phyloP scores from a whole-genome alignment of 768 basidiomycete genomes.

The Amanita muscaria region DNA sequence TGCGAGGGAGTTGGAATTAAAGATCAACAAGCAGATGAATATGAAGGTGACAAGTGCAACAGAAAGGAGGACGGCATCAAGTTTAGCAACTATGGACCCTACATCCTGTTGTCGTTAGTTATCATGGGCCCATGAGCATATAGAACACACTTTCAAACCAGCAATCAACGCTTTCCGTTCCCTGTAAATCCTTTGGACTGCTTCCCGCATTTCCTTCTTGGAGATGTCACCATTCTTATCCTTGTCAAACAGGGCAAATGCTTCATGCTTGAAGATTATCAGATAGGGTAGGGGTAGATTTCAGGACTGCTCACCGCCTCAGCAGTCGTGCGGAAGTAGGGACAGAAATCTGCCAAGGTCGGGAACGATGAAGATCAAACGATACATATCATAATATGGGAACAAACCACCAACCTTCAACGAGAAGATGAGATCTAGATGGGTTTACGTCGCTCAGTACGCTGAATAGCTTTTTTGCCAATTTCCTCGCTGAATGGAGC shows the following conservation, averaged over 20 bases:
- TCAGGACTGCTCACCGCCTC: conserved; percentile 48
- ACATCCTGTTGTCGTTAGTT: conserved; percentile 40
- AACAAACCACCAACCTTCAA: conserved; percentile 56
- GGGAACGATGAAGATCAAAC: not conserved
- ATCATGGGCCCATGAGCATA: not conserved
- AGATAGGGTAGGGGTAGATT: conserved; percentile 7
- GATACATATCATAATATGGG: no score
- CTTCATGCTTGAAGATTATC: conserved; percentile 38
- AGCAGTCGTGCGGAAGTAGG: conserved; percentile 62
- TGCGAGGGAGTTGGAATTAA: conserved; percentile 58
- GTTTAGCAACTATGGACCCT: conserved; percentile 63
- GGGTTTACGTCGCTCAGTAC: conserved; percentile 52
- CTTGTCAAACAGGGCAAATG: conserved; percentile 67
- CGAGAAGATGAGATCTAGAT: conserved; percentile 50
- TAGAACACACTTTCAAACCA: conserved; percentile 49
- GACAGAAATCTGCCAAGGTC: conserved; percentile 51
- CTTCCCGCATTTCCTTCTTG: conserved; percentile 74
- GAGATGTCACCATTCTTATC: conserved; percentile 79
- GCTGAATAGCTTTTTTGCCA: conserved; percentile 63
- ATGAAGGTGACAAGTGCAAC: conserved; percentile 48
- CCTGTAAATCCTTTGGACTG: conserved; percentile 70
- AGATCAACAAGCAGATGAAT: conserved; percentile 68
- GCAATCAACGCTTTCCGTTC: conserved; percentile 67
- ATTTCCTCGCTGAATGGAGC: conserved; percentile 52
- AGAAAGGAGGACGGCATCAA: conserved; percentile 64